Percentiles rank a stretch among this genome's conserved stretches.
Conservation (phyloP, 2,329 filamentous ascomycete genomes). For the Allantophomopsis lycopodina region DNA sequence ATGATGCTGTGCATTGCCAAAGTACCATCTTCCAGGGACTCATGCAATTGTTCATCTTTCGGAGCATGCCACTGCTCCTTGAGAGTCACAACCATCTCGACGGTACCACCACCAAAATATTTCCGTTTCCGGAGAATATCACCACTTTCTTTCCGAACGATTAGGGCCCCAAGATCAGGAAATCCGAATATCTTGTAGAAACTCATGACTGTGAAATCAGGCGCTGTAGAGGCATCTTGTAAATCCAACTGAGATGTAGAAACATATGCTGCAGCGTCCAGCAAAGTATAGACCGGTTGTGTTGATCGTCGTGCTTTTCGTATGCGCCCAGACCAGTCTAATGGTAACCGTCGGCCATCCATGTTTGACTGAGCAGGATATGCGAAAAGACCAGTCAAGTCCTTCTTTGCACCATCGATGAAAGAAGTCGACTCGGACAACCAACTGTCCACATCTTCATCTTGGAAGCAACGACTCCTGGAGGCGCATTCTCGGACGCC, state of each 20-base stretch:
- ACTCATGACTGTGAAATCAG: conserved; percentile 80
- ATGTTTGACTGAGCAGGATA: conserved; percentile 91
- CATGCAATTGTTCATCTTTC: conserved; percentile 61
- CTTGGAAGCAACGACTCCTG: conserved; percentile 51
- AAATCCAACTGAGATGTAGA: conserved; percentile 69
- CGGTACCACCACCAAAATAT: conserved; percentile 92
- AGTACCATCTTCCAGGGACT: conserved; percentile 81
- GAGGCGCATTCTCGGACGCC: conserved; percentile 61
- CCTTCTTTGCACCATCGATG: conserved; percentile 10
- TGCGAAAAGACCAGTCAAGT: conserved; percentile 44
- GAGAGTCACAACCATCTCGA: conserved; percentile 73
- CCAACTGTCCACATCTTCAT: conserved; percentile 53
- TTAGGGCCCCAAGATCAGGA: conserved; percentile 74
- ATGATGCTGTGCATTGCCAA: conserved; percentile 83
- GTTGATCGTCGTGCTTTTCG: conserved; percentile 18
- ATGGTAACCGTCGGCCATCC: conserved; percentile 64
- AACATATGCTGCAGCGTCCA: conserved; percentile 74
- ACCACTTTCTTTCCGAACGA: conserved; percentile 62
- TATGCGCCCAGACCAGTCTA: conserved; percentile 48
- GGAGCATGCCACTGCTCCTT: conserved; percentile 72
- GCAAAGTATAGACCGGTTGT: conserved; percentile 44
- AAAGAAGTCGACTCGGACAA: conserved; percentile 27
- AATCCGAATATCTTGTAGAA: conserved; percentile 99
- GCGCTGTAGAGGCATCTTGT: conserved; percentile 40
- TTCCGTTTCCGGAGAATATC: conserved; percentile 48